Evolutionary conservation across 257 asterid species (phyloP).

Genomic region (Primulina huaijiensis): DNA sequence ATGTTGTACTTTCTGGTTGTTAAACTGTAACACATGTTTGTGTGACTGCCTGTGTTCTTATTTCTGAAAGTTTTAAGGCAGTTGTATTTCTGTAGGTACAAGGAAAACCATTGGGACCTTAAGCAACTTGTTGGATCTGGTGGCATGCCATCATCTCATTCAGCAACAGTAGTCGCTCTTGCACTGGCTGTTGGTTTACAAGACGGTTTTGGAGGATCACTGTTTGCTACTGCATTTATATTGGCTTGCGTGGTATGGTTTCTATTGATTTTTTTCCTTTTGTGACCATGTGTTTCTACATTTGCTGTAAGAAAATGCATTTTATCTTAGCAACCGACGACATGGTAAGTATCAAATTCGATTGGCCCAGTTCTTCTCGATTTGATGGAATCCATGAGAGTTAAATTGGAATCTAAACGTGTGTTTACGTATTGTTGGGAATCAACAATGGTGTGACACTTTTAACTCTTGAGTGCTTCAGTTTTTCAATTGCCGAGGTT

Average conservation of each 20-base stretch:
- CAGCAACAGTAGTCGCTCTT: conserved; percentile 89
- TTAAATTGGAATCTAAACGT: neutral
- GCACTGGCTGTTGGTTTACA: conserved; percentile 71
- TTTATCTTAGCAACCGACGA: neutral
- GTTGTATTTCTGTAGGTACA: conserved; percentile 72
- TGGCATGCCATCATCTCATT: conserved; percentile 99
- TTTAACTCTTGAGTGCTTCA: neutral
- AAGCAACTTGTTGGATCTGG: conserved; percentile 86
- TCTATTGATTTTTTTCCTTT: conserved; percentile 20
- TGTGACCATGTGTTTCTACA: neutral
- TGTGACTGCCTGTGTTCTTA: neutral
- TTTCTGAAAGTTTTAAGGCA: conserved; percentile 21
- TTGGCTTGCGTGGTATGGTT: conserved; percentile 81
- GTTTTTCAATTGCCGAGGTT: neutral
- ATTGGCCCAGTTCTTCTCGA: neutral
- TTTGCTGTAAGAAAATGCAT: neutral
- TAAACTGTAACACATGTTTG: neutral
- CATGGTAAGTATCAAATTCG: neutral
- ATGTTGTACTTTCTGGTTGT: neutral
- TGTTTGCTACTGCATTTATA: conserved; percentile 62
- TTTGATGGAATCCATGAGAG: neutral
- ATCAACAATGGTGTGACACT: no score
- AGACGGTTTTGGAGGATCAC: conserved; percentile 86
- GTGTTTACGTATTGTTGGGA: neutral
- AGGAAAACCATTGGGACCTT: conserved; percentile 77